These are phyloP conservation scores for Aspergillus kassunensis DNA, from an alignment of 495 filamentous ascomycete genomes.

Conservation along the genomic window DNA sequence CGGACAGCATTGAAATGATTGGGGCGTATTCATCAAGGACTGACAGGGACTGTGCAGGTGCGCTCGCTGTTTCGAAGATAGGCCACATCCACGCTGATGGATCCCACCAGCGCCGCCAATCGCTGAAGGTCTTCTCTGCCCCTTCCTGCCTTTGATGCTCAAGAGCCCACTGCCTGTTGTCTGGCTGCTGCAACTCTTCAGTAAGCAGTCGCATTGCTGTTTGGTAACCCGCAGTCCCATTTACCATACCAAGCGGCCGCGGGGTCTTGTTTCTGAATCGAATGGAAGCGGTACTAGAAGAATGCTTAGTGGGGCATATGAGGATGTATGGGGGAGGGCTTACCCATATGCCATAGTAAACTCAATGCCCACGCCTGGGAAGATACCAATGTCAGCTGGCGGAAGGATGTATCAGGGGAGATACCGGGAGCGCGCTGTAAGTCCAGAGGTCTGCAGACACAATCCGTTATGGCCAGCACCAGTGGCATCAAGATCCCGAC, in stretches of 20 bases:
- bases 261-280: not conserved
- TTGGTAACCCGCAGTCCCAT: conserved; percentile 3
- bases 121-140: not conserved
- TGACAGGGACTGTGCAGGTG: not conserved
- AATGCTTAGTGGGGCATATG: not conserved
- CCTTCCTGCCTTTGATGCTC: not conserved
- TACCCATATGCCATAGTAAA: conserved; percentile 10
- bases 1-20: conserved; percentile 4
- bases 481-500: too few species aligned
- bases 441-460: conserved; percentile 5
- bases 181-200: not conserved
- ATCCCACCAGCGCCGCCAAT: not conserved
- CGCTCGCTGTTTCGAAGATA: not conserved
- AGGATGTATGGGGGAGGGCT: not conserved
- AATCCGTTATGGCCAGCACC: too few species aligned
- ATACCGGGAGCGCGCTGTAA: conserved; percentile 1
- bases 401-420: not conserved
- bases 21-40: not conserved
- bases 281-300: conserved; percentile 1
- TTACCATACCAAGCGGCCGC: not conserved
- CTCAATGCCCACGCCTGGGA: conserved; percentile 6
- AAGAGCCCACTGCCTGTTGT: not conserved
- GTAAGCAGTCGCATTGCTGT: not conserved
- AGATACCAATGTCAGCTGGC: not conserved
- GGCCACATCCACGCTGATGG: not conserved